Evolutionary conservation across 2,329 filamentous ascomycete species (phyloP).

Genomic region (Ustilaginoidea virens): DNA sequence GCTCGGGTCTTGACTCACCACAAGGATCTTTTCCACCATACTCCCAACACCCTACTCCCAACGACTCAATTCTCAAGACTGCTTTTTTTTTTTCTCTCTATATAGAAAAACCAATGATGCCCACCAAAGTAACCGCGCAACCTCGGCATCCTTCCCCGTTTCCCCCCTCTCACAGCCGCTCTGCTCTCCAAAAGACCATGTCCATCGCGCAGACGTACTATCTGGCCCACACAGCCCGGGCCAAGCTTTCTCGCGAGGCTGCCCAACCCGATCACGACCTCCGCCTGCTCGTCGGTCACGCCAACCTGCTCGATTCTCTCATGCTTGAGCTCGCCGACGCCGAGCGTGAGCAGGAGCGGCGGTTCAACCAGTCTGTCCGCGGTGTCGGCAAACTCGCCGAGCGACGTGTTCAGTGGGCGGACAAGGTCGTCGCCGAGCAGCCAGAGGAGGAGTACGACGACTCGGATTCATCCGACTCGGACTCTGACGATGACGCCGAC

Average conservation of each 20-base stretch:
- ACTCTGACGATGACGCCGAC: constrained; percentile 29
- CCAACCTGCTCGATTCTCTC: constrained; percentile 90
- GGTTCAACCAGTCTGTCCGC: constrained; percentile 93
- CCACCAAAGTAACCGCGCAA: constrained; percentile 13
- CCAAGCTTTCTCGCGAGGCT: constrained; percentile 90
- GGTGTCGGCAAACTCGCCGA: constrained; percentile 48
- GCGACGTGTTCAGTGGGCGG: constrained; percentile 76
- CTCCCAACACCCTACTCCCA: too few species aligned
- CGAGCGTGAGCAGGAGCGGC: constrained; percentile 87
- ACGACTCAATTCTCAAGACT: too few species aligned
- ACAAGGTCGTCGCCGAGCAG: constrained; percentile 57
- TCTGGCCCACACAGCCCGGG: constrained; percentile 88
- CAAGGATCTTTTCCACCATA: too few species aligned
- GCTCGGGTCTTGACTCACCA: constrained; percentile 14
- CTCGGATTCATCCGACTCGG: constrained; percentile 31
- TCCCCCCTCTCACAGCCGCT: constrained; percentile 13
- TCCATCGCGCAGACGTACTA: constrained; percentile 97
- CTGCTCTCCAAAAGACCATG: constrained; percentile 63
- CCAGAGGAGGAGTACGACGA: constrained; percentile 55
- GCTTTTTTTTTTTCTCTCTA: too few species aligned
- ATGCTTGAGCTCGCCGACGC: constrained; percentile 88
- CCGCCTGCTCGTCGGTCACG: constrained; percentile 87
- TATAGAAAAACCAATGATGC: constrained; percentile 12
- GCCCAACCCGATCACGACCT: constrained; percentile 86
- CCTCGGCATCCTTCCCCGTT: constrained; percentile 10